Percentiles rank a stretch among this genome's conserved stretches.
phyloP scores from a whole-genome alignment of 768 basidiomycete species.

The Leucogyrophana mollusca region DNA sequence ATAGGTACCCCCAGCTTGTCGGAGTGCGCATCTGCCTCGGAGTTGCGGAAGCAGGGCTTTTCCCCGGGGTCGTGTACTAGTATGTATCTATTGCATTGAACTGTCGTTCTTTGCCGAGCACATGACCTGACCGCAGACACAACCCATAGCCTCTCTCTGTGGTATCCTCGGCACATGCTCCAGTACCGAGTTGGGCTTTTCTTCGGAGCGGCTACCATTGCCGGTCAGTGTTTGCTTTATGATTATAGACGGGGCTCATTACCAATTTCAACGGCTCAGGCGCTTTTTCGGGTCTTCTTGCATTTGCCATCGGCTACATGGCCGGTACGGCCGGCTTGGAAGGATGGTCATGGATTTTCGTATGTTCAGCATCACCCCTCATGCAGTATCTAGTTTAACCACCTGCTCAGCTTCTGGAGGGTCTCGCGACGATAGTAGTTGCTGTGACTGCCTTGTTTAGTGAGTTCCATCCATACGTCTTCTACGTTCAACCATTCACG shows the following conservation, averaged over 20 bases:
- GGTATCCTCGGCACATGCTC: slow-evolving; percentile 65
- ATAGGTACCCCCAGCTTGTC: slow-evolving; percentile 61
- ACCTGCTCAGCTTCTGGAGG: slow-evolving; percentile 53
- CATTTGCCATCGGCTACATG: slow-evolving; percentile 54
- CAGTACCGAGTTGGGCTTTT: slow-evolving; percentile 63
- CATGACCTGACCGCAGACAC: too few relatives aligned
- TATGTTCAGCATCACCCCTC: slow-evolving; percentile 22
- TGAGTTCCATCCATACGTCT: slow-evolving; percentile 20
- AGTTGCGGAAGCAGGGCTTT: slow-evolving; percentile 66
- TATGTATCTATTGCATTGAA: slow-evolving; percentile 24
- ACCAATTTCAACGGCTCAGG: slow-evolving; percentile 13
- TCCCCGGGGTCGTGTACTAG: slow-evolving; percentile 77
- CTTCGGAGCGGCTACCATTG: slow-evolving; percentile 63
- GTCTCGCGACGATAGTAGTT: slow-evolving; percentile 55
- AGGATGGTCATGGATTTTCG: slow-evolving; percentile 66
- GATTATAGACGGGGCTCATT: neutral
- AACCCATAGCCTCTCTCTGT: slow-evolving; percentile 49
- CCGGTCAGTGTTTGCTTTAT: slow-evolving; percentile 29
- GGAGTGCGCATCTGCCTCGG: slow-evolving; percentile 60
- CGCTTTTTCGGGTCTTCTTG: slow-evolving; percentile 54
- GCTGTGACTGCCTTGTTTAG: slow-evolving; percentile 51
- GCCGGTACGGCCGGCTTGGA: slow-evolving; percentile 39
- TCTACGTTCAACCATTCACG: too few relatives aligned
- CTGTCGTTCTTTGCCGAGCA: neutral
- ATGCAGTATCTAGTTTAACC: neutral